These are phyloP conservation scores for Pyricularia grisea DNA, from an alignment of 2,329 filamentous ascomycete species.

Conservation along the genomic window DNA sequence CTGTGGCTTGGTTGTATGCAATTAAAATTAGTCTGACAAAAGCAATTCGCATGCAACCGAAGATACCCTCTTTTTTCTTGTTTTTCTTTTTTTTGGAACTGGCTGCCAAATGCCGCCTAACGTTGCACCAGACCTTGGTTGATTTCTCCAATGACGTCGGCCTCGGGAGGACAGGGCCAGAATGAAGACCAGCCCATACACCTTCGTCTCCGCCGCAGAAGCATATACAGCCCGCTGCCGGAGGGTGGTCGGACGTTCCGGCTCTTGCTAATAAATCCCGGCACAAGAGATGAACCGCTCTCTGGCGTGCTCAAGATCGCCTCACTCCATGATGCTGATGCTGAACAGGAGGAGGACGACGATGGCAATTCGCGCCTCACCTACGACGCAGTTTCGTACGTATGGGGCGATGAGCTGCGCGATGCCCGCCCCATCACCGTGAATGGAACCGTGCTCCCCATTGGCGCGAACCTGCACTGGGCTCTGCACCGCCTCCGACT, in stretches of 20 bases:
- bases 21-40: neutral
- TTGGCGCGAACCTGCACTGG: neutral
- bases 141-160: neutral
- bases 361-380: neutral
- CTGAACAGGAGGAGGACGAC: neutral
- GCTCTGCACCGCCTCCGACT: neutral
- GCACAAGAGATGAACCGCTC: neutral
- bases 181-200: neutral
- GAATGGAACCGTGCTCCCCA: neutral
- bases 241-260: neutral
- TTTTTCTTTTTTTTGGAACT: neutral
- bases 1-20: neutral
- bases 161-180: neutral
- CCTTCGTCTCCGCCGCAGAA: neutral
- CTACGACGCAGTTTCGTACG: slow-evolving; percentile 1
- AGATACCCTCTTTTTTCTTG: no score
- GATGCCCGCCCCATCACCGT: neutral
- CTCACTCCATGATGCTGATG: neutral
- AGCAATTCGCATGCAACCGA: neutral
- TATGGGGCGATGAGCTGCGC: neutral
- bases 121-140: neutral
- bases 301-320: neutral
- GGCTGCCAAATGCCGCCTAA: neutral
- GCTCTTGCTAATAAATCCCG: neutral
- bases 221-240: neutral